A percentile compares a stretch with the other conserved stretches of the same genome.
These are phyloP conservation scores for Sordariomycetes sp. DNA, from an alignment of 2,329 filamentous ascomycete genomes.

Conservation along the genomic window DNA sequence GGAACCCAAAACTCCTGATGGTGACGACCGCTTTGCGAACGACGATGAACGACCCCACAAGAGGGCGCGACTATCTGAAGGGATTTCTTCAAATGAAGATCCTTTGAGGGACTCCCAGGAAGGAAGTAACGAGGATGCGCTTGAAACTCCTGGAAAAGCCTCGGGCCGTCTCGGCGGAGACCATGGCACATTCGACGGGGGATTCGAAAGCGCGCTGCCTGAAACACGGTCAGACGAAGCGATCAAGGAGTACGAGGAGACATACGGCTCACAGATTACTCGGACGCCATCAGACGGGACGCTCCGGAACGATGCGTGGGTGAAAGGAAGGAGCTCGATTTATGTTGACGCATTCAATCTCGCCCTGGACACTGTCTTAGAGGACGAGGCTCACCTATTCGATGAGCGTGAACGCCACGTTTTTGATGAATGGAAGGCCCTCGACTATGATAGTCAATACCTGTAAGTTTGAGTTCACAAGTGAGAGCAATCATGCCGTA, in stretches of 20 bases:
- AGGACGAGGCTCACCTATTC: constrained; percentile 82
- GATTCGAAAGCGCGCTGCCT: background rate
- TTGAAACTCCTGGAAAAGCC: background rate
- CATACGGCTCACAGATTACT: background rate
- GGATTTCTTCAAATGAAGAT: background rate
- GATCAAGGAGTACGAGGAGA: constrained; percentile 17
- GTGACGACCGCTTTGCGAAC: background rate
- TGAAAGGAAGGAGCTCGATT: constrained; percentile 70
- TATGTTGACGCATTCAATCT: constrained; percentile 97
- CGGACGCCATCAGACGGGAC: background rate
- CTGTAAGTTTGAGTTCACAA: constrained; percentile 41
- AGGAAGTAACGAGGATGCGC: background rate
- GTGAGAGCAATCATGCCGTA: background rate
- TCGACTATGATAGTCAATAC: constrained; percentile 82
- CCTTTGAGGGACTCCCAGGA: background rate
- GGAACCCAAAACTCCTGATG: background rate
- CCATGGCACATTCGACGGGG: background rate
- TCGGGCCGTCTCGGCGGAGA: background rate
- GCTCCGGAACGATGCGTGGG: constrained; percentile 34
- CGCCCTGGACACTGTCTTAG: constrained; percentile 75
- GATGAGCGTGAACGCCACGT: constrained; percentile 63
- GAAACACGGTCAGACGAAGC: constrained; percentile 30
- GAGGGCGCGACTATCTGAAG: background rate
- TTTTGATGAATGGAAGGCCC: constrained; percentile 59
- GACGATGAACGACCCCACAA: background rate